Evolutionary conservation across 2,329 filamentous ascomycete species (phyloP), one percentile per base, ranked within the genome.

Genomic region (Pseudopithomyces chartarum): DNA sequence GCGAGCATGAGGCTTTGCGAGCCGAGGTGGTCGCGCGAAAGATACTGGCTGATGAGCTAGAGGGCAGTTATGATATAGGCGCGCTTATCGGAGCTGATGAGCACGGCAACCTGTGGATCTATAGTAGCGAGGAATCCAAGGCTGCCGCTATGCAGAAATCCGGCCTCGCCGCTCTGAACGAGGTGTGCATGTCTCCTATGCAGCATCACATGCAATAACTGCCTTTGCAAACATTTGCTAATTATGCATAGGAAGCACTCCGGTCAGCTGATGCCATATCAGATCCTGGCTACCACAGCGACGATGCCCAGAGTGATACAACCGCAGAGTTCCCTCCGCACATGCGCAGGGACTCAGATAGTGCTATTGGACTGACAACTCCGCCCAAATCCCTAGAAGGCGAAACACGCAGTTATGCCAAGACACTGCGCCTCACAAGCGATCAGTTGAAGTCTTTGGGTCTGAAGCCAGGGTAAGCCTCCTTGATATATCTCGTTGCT

Each of bases 31-130:
- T 98, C 59, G 95, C 95, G 5, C 87, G 95, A 20, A 95, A 94
- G 73, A 92, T 99, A 49, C 84, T 99, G 12, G 89, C 92, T 0
- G 92, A 99, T 71, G 94, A 98, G 76, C 79, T 98, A 13, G 91
- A 97, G 68, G 95, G 93, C 20, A 92, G 94, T 71, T 97, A 97
- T 74, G 95, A 99, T 72, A 96, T 99, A 66, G 95, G 95, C 6
- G 90, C 94, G 1, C 82, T 99, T 29, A 97, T 99, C 66, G 95
- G 93, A 12, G 94, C 95, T 43, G 95, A 99, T 71, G 92, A 96
- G 70, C 87, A 95, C 57, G 95, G 95, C 6, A 99, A 99, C 68
- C 82, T 99, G n/a, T 98, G 95, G 94, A 98, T 99, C 64, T 99
- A 99, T 79, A 95, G 92, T 78, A 98, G 93, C 67, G 93, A 98